Percentiles rank a stretch among this genome's conserved stretches.
Evolutionary conservation across 495 filamentous ascomycete species (phyloP).

Genomic region (Penicillium manginii): DNA sequence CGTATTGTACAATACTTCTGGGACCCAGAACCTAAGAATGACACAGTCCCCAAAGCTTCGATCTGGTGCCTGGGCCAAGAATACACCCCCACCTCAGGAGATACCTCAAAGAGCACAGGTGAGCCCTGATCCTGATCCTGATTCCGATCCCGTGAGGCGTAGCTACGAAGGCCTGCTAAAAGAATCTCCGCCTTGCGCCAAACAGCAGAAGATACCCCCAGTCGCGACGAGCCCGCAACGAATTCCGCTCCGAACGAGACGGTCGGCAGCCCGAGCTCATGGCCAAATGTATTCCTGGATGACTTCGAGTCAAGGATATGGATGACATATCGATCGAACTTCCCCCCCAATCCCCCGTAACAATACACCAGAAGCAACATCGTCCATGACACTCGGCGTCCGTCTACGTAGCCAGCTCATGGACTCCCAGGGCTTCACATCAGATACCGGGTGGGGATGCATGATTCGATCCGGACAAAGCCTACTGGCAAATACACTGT

Average conservation of each 20-base stretch:
- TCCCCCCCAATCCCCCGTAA: constrained; percentile 81
- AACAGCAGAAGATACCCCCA: too few species aligned
- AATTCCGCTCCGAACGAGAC: constrained; percentile 16
- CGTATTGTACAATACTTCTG: constrained; percentile 91
- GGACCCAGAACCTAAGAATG: constrained; percentile 91
- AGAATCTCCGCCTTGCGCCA: too few species aligned
- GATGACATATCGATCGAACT: constrained; percentile 95
- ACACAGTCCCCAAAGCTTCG: constrained; percentile 63
- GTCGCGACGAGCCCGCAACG: too few species aligned
- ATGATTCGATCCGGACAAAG: constrained; percentile 98
- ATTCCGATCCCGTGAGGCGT: background rate
- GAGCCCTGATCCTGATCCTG: background rate
- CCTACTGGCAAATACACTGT: constrained; percentile 83
- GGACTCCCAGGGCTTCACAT: constrained; percentile 83
- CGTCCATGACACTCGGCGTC: constrained; percentile 84
- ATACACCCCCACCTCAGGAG: constrained; percentile 52
- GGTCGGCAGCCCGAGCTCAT: constrained; percentile 52
- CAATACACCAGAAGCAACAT: constrained; percentile 65
- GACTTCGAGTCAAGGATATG: constrained; percentile 94
- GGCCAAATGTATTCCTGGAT: constrained; percentile 84
- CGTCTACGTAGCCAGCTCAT: constrained; percentile 79
- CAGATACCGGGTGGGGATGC: constrained; percentile 96
- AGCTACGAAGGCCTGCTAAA: too few species aligned
- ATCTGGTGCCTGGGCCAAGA: constrained; percentile 89
- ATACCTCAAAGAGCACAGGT: constrained; percentile 17